phyloP scores from a whole-genome alignment of 257 asterid genomes.

The Lycium barbarum region DNA sequence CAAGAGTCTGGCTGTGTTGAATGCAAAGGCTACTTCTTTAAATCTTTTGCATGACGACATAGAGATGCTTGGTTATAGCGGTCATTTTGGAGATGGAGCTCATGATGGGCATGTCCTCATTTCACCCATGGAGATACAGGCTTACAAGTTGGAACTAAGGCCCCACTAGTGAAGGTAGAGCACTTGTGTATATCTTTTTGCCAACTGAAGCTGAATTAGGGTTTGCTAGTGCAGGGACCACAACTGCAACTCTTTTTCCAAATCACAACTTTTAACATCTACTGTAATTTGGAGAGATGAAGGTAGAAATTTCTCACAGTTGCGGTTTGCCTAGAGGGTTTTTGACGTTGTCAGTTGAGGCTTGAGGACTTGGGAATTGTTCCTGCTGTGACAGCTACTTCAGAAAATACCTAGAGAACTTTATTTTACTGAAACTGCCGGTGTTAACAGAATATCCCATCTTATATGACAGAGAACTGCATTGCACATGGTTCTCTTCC shows the following conservation, averaged over 20 bases:
- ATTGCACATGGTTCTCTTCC: slow-evolving; percentile 11
- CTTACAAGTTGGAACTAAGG: slow-evolving; percentile 77
- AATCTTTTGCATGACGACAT: slow-evolving; percentile 83
- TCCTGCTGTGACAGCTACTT: slow-evolving; percentile 13
- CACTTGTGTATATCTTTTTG: not conserved
- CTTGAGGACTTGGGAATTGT: slow-evolving; percentile 16
- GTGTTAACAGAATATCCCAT: not conserved
- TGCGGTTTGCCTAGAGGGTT: not conserved
- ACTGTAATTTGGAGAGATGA: slow-evolving; percentile 17
- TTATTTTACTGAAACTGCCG: not conserved
- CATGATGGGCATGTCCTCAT: slow-evolving; percentile 84
- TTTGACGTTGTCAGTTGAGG: not conserved
- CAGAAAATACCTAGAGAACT: not conserved
- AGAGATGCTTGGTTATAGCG: slow-evolving; percentile 77
- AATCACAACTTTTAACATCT: not conserved
- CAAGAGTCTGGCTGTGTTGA: slow-evolving; percentile 64
- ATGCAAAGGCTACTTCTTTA: slow-evolving; percentile 72
- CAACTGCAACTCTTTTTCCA: not conserved
- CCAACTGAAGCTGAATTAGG: slow-evolving; percentile 19
- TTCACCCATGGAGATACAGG: slow-evolving; percentile 96
- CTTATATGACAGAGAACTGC: not conserved
- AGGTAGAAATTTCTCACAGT: not conserved
- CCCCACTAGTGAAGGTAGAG: slow-evolving; percentile 45
- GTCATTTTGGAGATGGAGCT: slow-evolving; percentile 74
- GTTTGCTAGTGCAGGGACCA: not conserved